phyloP scores from a whole-genome alignment of 1,284 basidiomycete species.

The Moesziomyces sp. region DNA sequence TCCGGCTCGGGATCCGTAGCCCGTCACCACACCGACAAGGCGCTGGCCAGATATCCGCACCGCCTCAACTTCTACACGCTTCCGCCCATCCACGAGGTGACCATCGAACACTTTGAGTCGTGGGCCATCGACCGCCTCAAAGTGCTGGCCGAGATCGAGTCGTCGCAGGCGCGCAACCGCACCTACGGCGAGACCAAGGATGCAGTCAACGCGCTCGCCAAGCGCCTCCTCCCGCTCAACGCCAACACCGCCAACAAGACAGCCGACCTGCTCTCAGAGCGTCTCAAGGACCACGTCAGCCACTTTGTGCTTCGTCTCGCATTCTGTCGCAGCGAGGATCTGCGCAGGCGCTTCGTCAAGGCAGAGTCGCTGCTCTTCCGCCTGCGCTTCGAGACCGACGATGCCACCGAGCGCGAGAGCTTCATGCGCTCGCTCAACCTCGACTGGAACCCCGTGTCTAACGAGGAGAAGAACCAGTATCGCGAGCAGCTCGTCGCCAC shows the following conservation, averaged over 20 bases:
- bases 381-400: constrained; percentile 82
- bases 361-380: constrained; percentile 87
- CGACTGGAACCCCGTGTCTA: constrained; percentile 78
- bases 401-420: constrained; percentile 73
- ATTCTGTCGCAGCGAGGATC: constrained; percentile 94
- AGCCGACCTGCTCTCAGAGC: constrained; percentile 73
- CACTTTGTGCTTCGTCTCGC: constrained; percentile 95
- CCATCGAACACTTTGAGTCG: constrained; percentile 94
- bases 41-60: constrained; percentile 50
- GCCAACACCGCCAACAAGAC: constrained; percentile 72
- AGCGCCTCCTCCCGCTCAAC: constrained; percentile 79
- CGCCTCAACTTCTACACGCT: constrained; percentile 75
- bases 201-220: constrained; percentile 74
- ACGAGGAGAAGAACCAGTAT: constrained; percentile 74
- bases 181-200: constrained; percentile 79
- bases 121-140: constrained; percentile 87
- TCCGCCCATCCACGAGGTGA: constrained; percentile 89
- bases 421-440: constrained; percentile 84
- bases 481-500: constrained; percentile 71
- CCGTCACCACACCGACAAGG: constrained; percentile 37
- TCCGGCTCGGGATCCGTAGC: constrained; percentile 38
- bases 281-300: constrained; percentile 86
- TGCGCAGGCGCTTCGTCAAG: constrained; percentile 87
- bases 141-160: constrained; percentile 93
- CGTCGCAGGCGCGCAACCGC: constrained; percentile 85